Base-by-base conservation (phyloP, 805 yeast genomes). In the Kodamaea fukazawae region DNA sequence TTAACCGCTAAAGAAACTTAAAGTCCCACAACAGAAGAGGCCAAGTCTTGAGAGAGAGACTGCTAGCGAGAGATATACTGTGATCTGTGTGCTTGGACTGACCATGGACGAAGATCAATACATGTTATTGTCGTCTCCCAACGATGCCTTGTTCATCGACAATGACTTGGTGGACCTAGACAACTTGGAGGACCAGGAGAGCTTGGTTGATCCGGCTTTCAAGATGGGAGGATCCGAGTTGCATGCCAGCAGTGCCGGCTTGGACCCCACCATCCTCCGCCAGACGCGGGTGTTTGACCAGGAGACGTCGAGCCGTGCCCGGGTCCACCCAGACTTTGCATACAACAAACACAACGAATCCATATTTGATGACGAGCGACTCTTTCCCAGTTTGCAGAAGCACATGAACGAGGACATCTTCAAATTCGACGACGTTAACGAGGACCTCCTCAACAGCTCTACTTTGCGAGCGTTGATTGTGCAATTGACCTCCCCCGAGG, bases 401-500 rank as follows among this genome's bases (percentile, higher is more conserved):
- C 30, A 17, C 13, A 44, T 41, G 17, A 49, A 50, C 31, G 53
- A 43, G 2, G 45, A 48, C 12, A 47, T 53, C 30, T 71, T 63
- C 27, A 60, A 59, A 35, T 70, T 65, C 45, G 73, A 69, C 42
- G 54, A 51, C 11, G 46, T 48, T 4, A 56, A 59, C 38, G 57
- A 62, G 1, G 66, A 63, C 6, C 41, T 60, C 29, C 53, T 69
- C 32, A 64, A 58, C 46, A 61, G 56, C 38, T 72, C 66, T 25
- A 67, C 71, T 2, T 40, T 68, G n/a, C 57, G 53, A 42, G 74
- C 81, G 3, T 58, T 82, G 13, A 60, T 82, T 7, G 78, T 77
- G 7, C 79, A 80, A 49, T 57, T 83, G 22, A 83, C 96, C 2
- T 78, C 86, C 8, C 90, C 93, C 4, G 76, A 79, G 42, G 63